These are phyloP conservation scores for Torulaspora franciscae DNA, from an alignment of 805 yeast genomes.

Conservation along the genomic window DNA sequence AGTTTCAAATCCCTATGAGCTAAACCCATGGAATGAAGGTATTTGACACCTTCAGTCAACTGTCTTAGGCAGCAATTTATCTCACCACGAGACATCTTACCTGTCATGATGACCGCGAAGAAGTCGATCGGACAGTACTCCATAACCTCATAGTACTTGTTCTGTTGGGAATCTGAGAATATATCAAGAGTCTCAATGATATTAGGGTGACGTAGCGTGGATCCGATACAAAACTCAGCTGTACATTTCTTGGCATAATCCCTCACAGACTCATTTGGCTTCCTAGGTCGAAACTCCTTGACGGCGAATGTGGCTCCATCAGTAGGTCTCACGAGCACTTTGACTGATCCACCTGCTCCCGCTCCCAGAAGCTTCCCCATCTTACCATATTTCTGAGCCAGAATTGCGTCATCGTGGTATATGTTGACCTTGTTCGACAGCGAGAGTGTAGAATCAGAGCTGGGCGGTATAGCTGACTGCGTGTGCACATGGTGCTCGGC, in stretches of 20 bases:
- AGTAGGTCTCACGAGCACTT: slow-evolving; percentile 59
- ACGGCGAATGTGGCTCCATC: slow-evolving; percentile 77
- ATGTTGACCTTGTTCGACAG: slow-evolving; percentile 36
- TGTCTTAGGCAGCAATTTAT: slow-evolving; percentile 79
- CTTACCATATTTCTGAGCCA: slow-evolving; percentile 62
- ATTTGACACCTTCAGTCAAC: slow-evolving; percentile 63
- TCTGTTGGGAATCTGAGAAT: slow-evolving; percentile 50
- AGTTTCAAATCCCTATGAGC: slow-evolving; percentile 80
- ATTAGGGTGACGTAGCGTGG: slow-evolving; percentile 76
- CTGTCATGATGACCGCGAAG: slow-evolving; percentile 84
- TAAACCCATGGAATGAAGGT: slow-evolving; percentile 70
- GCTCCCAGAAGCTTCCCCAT: slow-evolving; percentile 72
- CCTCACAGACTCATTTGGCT: slow-evolving; percentile 62
- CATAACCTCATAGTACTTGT: slow-evolving; percentile 75
- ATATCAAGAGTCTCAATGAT: slow-evolving; percentile 75
- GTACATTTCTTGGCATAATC: slow-evolving; percentile 84
- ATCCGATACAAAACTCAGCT: slow-evolving; percentile 84
- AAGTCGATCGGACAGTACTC: slow-evolving; percentile 82
- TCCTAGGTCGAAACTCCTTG: slow-evolving; percentile 70
- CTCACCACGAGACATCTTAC: slow-evolving; percentile 74
- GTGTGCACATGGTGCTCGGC: slow-evolving; percentile 29
- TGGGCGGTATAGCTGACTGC: slow-evolving; percentile 37
- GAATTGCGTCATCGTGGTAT: slow-evolving; percentile 47
- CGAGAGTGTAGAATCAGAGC: slow-evolving; percentile 34
- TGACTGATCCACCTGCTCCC: slow-evolving; percentile 88